Conservation (phyloP, 441 rosid species). For the Metrosideros polymorpha region DNA sequence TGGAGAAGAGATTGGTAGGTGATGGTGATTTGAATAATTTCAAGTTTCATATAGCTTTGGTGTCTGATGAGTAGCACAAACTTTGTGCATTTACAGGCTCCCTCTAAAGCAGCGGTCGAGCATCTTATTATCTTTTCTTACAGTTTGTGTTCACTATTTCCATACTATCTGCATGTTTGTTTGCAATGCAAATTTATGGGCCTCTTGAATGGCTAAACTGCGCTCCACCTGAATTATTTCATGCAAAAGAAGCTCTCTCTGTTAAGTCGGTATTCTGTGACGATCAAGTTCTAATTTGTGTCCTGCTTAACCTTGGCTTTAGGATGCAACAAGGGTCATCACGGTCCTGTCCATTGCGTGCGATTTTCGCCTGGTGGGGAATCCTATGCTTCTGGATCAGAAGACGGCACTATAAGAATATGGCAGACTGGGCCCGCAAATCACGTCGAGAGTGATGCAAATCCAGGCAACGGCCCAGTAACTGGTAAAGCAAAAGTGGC, state of each 20-base stretch:
- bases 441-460: conserved; percentile 33
- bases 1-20: conserved; percentile 84
- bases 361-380: conserved; percentile 94
- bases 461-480: conserved; percentile 23
- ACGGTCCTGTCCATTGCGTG: conserved; percentile 91
- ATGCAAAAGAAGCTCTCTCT: background rate
- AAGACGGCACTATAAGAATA: conserved; percentile 95
- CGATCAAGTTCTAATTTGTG: background rate
- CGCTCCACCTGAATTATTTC: background rate
- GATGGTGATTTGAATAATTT: background rate
- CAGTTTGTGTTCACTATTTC: background rate
- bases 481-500: conserved; percentile 54
- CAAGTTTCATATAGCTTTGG: background rate
- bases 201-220: background rate
- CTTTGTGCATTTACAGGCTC: background rate
- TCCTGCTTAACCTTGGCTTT: background rate
- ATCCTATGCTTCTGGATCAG: conserved; percentile 95
- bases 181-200: background rate
- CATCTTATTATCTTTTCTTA: background rate
- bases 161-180: background rate
- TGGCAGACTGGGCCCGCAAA: conserved; percentile 66
- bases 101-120: background rate
- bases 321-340: conserved; percentile 99
- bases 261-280: background rate
- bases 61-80: background rate